Conservation (phyloP, 495 filamentous ascomycete species). For the Hypomontagnella monticulosa region DNA sequence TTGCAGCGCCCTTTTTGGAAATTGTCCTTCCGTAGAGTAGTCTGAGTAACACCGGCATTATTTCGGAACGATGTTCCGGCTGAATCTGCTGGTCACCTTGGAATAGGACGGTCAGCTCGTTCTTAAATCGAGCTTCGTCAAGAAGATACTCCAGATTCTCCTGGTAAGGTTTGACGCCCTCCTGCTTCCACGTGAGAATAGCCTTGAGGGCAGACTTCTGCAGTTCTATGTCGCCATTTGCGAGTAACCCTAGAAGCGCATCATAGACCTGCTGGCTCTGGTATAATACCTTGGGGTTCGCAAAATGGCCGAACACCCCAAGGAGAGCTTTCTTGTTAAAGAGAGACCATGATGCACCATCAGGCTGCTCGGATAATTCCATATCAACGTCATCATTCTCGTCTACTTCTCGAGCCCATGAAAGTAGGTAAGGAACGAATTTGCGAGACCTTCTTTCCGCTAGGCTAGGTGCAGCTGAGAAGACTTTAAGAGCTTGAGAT, state of each 20-base stretch:
- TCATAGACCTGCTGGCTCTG: constrained; percentile 79
- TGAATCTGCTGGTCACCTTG: constrained; percentile 82
- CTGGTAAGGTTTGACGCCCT: constrained; percentile 78
- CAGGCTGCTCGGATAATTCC: constrained; percentile 51
- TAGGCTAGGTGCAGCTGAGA: constrained; percentile 74
- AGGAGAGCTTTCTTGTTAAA: constrained; percentile 82
- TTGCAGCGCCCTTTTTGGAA: constrained; percentile 76
- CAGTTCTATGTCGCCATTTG: constrained; percentile 87
- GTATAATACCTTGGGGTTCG: constrained; percentile 84
- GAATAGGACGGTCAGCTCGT: constrained; percentile 87
- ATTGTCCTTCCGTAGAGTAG: constrained; percentile 90
- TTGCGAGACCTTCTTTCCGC: constrained; percentile 87
- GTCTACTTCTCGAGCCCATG: constrained; percentile 70
- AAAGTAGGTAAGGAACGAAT: constrained; percentile 85
- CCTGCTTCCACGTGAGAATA: constrained; percentile 86
- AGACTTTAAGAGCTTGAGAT: constrained; percentile 79
- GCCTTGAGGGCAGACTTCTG: constrained; percentile 86
- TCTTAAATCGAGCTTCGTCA: constrained; percentile 90
- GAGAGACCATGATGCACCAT: constrained; percentile 65
- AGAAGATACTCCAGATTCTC: constrained; percentile 88
- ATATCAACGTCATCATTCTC: constrained; percentile 49
- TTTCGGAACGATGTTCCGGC: constrained; percentile 70
- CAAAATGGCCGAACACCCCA: constrained; percentile 82
- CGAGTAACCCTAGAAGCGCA: constrained; percentile 75
- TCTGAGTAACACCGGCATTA: constrained; percentile 87